These are phyloP conservation scores for Cryptococcus amylolentus DNA, from an alignment of 1,284 basidiomycete species.

Conservation along the genomic window DNA sequence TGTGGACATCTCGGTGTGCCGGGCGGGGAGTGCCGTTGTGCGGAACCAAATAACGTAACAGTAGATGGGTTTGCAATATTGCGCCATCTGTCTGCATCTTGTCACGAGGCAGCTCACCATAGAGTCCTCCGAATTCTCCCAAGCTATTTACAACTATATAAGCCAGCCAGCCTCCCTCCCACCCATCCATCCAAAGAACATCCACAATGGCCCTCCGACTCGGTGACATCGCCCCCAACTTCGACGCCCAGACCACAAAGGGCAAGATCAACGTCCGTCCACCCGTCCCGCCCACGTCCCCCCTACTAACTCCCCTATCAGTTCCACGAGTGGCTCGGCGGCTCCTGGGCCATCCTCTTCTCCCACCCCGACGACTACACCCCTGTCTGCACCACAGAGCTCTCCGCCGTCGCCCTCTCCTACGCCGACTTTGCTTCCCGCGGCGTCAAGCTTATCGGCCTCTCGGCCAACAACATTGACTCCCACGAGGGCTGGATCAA, in stretches of 20 bases:
- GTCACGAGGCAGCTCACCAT: not conserved
- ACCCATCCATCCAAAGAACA: constrained; percentile 1
- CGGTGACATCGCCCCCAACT: constrained; percentile 45
- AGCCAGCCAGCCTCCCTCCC: not conserved
- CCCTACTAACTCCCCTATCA: constrained; percentile 44
- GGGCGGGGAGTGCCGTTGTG: too few species aligned
- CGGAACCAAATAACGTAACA: too few species aligned
- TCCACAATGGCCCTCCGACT: constrained; percentile 44
- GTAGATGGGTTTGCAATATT: too few species aligned
- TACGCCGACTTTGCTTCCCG: constrained; percentile 80
- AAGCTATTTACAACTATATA: not conserved
- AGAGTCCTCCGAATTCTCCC: not conserved
- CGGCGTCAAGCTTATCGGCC: constrained; percentile 82
- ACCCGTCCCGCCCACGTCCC: not conserved
- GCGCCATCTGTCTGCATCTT: too few species aligned
- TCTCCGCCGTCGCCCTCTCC: constrained; percentile 88
- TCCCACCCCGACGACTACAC: constrained; percentile 76
- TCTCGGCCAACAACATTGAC: constrained; percentile 85
- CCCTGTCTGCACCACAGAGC: constrained; percentile 86
- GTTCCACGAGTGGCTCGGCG: constrained; percentile 88
- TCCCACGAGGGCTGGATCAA: constrained; percentile 87
- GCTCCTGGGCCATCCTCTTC: constrained; percentile 88
- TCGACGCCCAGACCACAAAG: constrained; percentile 66
- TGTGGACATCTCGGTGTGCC: too few species aligned
- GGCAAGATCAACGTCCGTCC: constrained; percentile 30